phyloP scores from a whole-genome alignment of 179 eudicot species.

The Camellia oleifera region DNA sequence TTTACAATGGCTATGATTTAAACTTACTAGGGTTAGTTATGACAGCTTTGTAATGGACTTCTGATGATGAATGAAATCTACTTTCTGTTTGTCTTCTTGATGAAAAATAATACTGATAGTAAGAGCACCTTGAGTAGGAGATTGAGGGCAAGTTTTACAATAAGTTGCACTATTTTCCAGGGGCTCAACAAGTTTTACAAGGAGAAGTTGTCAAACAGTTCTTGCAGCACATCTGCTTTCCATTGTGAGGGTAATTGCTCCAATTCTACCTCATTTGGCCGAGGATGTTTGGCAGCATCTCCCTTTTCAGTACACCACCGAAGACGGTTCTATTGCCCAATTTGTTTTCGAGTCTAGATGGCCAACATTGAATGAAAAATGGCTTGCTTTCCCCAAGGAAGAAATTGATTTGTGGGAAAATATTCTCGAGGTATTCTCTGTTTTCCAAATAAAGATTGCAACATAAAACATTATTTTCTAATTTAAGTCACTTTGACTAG shows the following conservation, averaged over 20 bases:
- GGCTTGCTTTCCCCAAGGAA: constrained; percentile 72
- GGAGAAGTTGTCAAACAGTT: constrained; percentile 97
- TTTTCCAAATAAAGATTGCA: neutral
- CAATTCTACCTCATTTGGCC: constrained; percentile 94
- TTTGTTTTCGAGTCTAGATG: constrained; percentile 85
- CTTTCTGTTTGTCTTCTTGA: neutral
- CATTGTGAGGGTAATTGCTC: constrained; percentile 72
- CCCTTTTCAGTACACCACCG: constrained; percentile 60
- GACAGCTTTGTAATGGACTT: too few species aligned
- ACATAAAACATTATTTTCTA: neutral
- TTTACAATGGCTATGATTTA: too few species aligned
- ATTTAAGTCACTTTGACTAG: constrained; percentile 33
- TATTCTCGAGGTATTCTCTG: constrained; percentile 74
- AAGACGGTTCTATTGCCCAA: constrained; percentile 60
- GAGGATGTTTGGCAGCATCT: constrained; percentile 98
- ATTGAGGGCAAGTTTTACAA: neutral
- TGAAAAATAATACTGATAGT: neutral
- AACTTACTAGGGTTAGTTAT: too few species aligned
- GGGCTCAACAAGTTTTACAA: constrained; percentile 70
- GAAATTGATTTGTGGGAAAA: constrained; percentile 75
- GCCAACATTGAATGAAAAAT: constrained; percentile 63
- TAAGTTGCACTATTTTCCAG: constrained; percentile 32
- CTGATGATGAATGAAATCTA: neutral
- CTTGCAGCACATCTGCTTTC: constrained; percentile 90
- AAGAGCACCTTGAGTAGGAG: neutral